Conservation (phyloP, 2,329 filamentous ascomycete genomes). For the Diplodia seriata region DNA sequence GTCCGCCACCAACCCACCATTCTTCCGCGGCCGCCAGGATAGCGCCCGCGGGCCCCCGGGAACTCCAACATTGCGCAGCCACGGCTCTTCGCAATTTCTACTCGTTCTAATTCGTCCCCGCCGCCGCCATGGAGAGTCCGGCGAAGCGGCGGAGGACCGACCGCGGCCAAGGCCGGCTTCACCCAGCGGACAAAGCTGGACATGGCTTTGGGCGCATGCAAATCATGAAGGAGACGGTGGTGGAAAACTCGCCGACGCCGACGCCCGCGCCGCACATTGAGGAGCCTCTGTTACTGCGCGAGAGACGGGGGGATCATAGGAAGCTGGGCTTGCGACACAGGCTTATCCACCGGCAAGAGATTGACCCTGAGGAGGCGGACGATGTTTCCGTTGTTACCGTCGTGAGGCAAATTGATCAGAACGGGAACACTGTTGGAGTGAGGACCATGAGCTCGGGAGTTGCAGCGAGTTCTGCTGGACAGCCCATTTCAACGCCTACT, state of each 20-base stretch:
- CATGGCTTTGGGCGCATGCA: conserved; percentile 32
- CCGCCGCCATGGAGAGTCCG: conserved; percentile 43
- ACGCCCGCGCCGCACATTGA: conserved; percentile 31
- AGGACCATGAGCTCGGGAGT: conserved; percentile 28
- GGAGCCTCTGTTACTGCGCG: conserved; percentile 37
- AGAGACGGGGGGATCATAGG: conserved; percentile 36
- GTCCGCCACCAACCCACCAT: conserved; percentile 15
- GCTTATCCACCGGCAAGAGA: conserved; percentile 44
- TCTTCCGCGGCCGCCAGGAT: conserved; percentile 28
- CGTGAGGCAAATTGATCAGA: conserved; percentile 30
- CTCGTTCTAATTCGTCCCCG: conserved; percentile 19
- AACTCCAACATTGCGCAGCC: conserved; percentile 8
- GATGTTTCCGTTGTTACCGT: conserved; percentile 30
- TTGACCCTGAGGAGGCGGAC: conserved; percentile 17
- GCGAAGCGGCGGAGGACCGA: conserved; percentile 39
- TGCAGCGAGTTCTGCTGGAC: conserved; percentile 22
- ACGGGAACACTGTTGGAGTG: conserved; percentile 30
- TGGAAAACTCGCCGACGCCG: conserved; percentile 35
- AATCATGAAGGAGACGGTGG: conserved; percentile 34
- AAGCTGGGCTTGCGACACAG: conserved; percentile 44
- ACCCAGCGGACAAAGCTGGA: conserved; percentile 35
- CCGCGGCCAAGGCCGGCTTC: conserved; percentile 41
- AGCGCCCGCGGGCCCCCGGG: conserved; percentile 19
- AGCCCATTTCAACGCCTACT: conserved; percentile 8
- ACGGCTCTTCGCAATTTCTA: conserved; percentile 20